A percentile compares a stretch with the other conserved stretches of the same genome.
These are phyloP conservation scores for Curvularia sp. DNA, from an alignment of 2,329 filamentous ascomycete species.

Conservation along the genomic window DNA sequence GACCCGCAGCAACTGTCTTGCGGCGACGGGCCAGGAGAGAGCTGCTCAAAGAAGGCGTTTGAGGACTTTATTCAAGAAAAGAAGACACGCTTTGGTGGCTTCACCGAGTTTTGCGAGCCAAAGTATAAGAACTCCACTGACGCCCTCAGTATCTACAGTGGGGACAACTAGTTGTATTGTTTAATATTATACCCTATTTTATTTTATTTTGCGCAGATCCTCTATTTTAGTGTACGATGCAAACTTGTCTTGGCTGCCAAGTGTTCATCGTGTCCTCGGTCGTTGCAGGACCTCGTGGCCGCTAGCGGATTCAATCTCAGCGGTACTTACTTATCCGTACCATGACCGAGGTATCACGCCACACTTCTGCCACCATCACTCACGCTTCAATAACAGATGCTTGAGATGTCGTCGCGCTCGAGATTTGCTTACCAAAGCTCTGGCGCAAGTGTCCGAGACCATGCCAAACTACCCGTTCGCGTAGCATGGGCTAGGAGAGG, in stretches of 20 bases:
- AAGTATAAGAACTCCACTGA: conserved; percentile 55
- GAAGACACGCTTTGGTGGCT: conserved; percentile 56
- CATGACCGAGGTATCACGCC: not conserved
- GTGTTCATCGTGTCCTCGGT: conserved; percentile 1
- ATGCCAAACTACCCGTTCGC: not conserved
- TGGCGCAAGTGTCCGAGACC: not conserved
- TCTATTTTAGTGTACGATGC: not conserved
- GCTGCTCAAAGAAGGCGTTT: conserved; percentile 57
- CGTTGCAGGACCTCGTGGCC: conserved; percentile 4
- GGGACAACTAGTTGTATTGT: conserved; percentile 1
- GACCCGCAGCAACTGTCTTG: conserved; percentile 60
- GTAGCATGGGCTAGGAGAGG: not conserved
- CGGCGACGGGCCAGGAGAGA: conserved; percentile 59
- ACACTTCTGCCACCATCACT: not conserved
- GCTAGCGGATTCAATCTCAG: not conserved
- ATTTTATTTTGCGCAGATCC: not conserved
- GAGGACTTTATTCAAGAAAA: conserved; percentile 53
- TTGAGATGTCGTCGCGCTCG: not conserved
- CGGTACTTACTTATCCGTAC: not conserved
- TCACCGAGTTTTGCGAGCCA: conserved; percentile 53
- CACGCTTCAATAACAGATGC: not conserved
- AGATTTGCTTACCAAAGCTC: not conserved
- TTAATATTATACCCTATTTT: conserved; percentile 4
- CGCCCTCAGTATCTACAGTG: conserved; percentile 36
- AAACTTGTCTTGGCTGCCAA: conserved; percentile 6